phyloP scores from a whole-genome alignment of 768 basidiomycete genomes.

The Psilocybe sp. region DNA sequence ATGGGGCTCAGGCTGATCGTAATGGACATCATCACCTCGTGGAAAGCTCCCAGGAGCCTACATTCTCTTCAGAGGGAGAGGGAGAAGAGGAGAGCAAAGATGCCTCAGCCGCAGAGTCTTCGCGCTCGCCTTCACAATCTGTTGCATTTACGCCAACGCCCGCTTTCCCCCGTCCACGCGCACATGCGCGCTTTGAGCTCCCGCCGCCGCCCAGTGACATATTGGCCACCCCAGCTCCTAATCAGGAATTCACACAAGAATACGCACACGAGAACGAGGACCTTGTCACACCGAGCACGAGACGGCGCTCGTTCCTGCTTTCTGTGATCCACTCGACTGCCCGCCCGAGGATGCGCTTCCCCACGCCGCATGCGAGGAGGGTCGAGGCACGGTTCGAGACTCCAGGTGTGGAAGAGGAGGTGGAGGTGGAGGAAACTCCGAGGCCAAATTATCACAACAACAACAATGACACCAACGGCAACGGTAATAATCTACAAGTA shows the following conservation, averaged over 20 bases:
- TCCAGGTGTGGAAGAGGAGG: conserved; percentile 27
- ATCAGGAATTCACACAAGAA: conserved; percentile 18
- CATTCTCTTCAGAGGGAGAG: conserved; percentile 70
- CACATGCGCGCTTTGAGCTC: conserved; percentile 49
- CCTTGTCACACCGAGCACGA: conserved; percentile 65
- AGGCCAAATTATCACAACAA: conserved; percentile 22
- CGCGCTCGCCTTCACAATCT: conserved; percentile 56
- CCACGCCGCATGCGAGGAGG: conserved; percentile 58
- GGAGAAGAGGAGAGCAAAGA: conserved; percentile 30
- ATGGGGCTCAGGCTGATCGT: conserved; percentile 11
- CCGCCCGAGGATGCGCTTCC: conserved; percentile 65
- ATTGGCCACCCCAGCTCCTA: conserved; percentile 33
- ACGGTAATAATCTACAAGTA: conserved; percentile 33
- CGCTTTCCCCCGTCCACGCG: conserved; percentile 56
- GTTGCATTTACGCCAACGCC: conserved; percentile 68
- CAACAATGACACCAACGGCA: conserved; percentile 11
- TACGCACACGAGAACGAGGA: conserved; percentile 32
- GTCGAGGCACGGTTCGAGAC: conserved; percentile 34
- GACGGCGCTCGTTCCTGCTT: conserved; percentile 78
- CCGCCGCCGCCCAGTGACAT: conserved; percentile 42
- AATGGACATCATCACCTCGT: conserved; percentile 16
- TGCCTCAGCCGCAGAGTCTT: conserved; percentile 33
- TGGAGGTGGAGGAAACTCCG: conserved; percentile 32
- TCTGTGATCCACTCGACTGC: conserved; percentile 82
- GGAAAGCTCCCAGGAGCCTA: conserved; percentile 55